Evolutionary conservation across 2,329 filamentous ascomycete species (phyloP).

Genomic region (Xylariomycetidae sp.): DNA sequence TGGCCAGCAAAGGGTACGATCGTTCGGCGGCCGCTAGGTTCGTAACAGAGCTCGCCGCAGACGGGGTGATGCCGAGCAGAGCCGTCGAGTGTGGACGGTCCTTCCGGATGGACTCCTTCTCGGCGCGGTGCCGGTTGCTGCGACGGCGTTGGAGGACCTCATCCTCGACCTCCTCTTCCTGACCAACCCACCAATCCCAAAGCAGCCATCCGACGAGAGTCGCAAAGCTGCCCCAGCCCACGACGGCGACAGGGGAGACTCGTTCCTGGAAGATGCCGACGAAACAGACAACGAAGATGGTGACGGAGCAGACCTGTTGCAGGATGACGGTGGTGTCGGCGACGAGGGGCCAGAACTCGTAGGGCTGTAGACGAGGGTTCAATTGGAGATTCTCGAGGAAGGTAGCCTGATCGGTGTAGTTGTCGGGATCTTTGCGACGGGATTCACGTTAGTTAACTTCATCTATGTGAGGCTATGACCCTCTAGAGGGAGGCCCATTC

Average conservation of each 20-base stretch:
- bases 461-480: no score
- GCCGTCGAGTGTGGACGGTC: constrained; percentile 22
- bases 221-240: constrained; percentile 74
- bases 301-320: constrained; percentile 91
- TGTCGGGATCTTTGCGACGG: constrained; percentile 89
- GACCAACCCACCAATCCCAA: constrained; percentile 85
- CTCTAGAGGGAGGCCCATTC: no score
- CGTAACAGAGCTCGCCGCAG: constrained; percentile 41
- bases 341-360: constrained; percentile 96
- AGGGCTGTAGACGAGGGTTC: constrained; percentile 87
- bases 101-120: constrained; percentile 25
- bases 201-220: constrained; percentile 85
- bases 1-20: constrained; percentile 23
- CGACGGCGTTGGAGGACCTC: constrained; percentile 31
- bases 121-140: constrained; percentile 29
- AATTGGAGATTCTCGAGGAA: constrained; percentile 94
- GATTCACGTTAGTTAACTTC: no score
- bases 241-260: constrained; percentile 84
- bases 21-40: constrained; percentile 31
- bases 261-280: constrained; percentile 81
- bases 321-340: constrained; percentile 94
- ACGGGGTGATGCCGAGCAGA: constrained; percentile 19
- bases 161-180: constrained; percentile 42
- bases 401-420: constrained; percentile 94
- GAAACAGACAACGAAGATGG: constrained; percentile 92